Evolutionary conservation across 2,329 filamentous ascomycete species (phyloP), one percentile per base, ranked within the genome.

Genomic region (Phyllosticta citriasiana): DNA sequence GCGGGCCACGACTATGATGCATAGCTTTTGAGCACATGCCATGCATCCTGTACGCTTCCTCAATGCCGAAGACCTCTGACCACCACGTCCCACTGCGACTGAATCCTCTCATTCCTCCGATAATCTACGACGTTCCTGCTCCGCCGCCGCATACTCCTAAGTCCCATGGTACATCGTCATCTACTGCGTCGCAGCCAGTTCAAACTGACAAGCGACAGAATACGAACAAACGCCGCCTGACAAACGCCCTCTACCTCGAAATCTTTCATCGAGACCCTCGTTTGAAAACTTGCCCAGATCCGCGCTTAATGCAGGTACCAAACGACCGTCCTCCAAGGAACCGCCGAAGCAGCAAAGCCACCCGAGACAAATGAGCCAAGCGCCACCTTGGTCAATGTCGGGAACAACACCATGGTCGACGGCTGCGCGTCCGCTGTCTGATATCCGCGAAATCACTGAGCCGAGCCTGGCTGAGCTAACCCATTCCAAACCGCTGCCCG

Each of bases 401-500:
- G 63, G 53, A n/a, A 51, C 55, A n/a, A 62, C 64, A 16, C 65
- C 63, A 14, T 67, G 66, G 65, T 67, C 70, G 9, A 70, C 72
- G 8, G 70, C 72, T 57, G 66, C 72, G 52, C 74, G 78, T 54
- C 77, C 78, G 53, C 67, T 80, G 27, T 80, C 78, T 53, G 78
- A 80, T 64, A 80, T 80, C 61, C 75, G 77, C 63, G 78, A 80
- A 65, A 69, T 79, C 64, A 80, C 77, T 10, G 78, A 80, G 66
- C 77, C 78, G 27, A 79, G 76, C 64, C 66, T 80, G 24, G 72
- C 72, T 19, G 76, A 79, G 12, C 65, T 69, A 1, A 66, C 71
- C 61, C 70, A 70, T 22, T 67, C 65, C 55, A 70, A 68, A 40
- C 66, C 68, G 25, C 62, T 68, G 6, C 51, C 55, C 16, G 60